These are phyloP conservation scores for Raphanus raphanistrum DNA, from an alignment of 345 rosid species.

Conservation along the genomic window DNA sequence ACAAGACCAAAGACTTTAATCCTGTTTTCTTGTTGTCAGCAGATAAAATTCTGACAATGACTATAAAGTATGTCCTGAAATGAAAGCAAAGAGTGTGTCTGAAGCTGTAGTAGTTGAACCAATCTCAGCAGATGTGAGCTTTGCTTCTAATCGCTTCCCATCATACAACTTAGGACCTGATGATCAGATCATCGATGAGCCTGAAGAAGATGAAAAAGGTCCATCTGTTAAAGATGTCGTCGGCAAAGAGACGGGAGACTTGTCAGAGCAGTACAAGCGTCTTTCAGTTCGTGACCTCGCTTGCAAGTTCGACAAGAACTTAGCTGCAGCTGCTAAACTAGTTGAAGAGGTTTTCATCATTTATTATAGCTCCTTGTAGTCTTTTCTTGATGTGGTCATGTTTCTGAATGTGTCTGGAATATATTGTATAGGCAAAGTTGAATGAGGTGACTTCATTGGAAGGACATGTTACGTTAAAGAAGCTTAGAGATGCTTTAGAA, in stretches of 20 bases:
- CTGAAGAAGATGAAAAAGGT: slow-evolving; percentile 62
- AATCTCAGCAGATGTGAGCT: slow-evolving; percentile 94
- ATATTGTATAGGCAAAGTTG: slow-evolving; percentile 65
- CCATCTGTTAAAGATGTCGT: slow-evolving; percentile 81
- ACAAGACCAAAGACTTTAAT: too few species aligned
- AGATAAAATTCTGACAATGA: slow-evolving; percentile 55
- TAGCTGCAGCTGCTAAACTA: slow-evolving; percentile 82
- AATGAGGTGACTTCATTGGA: slow-evolving; percentile 93
- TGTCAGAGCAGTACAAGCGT: slow-evolving; percentile 86
- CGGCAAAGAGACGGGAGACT: slow-evolving; percentile 60
- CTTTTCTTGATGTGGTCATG: too few species aligned
- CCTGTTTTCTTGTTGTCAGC: not conserved
- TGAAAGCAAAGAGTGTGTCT: slow-evolving; percentile 44
- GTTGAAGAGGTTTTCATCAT: slow-evolving; percentile 67
- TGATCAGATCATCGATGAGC: slow-evolving; percentile 86
- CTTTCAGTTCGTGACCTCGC: slow-evolving; percentile 99
- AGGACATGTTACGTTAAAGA: slow-evolving; percentile 95
- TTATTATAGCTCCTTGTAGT: not conserved
- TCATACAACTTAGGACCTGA: slow-evolving; percentile 88
- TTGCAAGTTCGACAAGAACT: slow-evolving; percentile 91
- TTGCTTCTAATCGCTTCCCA: slow-evolving; percentile 74
- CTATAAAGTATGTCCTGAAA: slow-evolving; percentile 76
- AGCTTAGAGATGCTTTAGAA: slow-evolving; percentile 98
- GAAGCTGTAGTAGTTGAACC: slow-evolving; percentile 49
- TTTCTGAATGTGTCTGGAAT: not conserved